Percentiles rank a stretch among this genome's conserved stretches.
phyloP scores from a whole-genome alignment of 2,329 filamentous ascomycete species.

The Stromatinia cepivora region DNA sequence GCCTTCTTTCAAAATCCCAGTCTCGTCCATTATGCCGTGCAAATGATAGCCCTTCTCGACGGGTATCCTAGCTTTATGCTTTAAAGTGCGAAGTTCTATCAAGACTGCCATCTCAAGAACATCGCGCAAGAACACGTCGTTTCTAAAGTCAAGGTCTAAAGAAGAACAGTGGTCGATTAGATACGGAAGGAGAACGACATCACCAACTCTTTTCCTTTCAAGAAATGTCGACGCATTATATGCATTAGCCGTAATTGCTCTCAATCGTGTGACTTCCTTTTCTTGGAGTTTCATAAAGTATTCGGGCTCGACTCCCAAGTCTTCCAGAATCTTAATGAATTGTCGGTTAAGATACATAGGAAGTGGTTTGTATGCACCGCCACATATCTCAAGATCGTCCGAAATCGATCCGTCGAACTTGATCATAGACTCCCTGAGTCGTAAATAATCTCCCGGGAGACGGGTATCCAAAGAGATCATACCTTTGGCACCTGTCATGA shows the following conservation, averaged over 20 bases:
- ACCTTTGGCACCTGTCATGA: slow-evolving; percentile 63
- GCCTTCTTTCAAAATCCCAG: slow-evolving; percentile 62
- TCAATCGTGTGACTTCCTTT: slow-evolving; percentile 60
- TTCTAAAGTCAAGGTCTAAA: slow-evolving; percentile 63
- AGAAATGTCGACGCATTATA: slow-evolving; percentile 67
- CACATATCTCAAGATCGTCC: slow-evolving; percentile 69
- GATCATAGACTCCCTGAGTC: slow-evolving; percentile 72
- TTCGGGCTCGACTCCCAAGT: slow-evolving; percentile 59
- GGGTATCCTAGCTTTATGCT: slow-evolving; percentile 75
- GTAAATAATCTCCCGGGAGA: slow-evolving; percentile 58
- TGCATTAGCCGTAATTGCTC: slow-evolving; percentile 56
- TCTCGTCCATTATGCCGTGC: slow-evolving; percentile 84
- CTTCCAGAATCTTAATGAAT: slow-evolving; percentile 83
- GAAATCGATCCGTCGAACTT: slow-evolving; percentile 66
- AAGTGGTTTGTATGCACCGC: slow-evolving; percentile 65
- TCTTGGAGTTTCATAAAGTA: slow-evolving; percentile 68
- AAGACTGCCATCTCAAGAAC: slow-evolving; percentile 70
- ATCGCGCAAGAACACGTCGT: slow-evolving; percentile 68
- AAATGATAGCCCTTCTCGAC: slow-evolving; percentile 71
- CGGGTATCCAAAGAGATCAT: slow-evolving; percentile 70
- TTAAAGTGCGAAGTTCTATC: slow-evolving; percentile 70
- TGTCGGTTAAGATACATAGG: slow-evolving; percentile 74
- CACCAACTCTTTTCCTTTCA: slow-evolving; percentile 60
- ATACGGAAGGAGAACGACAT: slow-evolving; percentile 58
- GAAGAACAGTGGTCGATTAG: slow-evolving; percentile 61